A percentile compares a stretch with the other conserved stretches of the same genome.
phyloP scores from a whole-genome alignment of 768 basidiomycete genomes.

The Boletellus sp. region DNA sequence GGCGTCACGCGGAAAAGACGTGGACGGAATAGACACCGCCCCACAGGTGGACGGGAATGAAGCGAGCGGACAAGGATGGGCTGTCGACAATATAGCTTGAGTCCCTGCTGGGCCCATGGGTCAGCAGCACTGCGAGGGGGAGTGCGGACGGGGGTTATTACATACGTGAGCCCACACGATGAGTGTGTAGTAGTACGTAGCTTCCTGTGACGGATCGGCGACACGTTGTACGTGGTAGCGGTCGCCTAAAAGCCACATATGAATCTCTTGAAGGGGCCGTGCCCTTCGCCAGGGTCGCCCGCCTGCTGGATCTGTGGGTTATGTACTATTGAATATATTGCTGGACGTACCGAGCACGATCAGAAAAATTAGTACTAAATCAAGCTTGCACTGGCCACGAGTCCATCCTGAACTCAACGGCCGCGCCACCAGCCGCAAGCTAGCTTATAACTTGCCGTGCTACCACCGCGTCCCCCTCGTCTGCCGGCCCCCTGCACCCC shows the following conservation, averaged over 20 bases:
- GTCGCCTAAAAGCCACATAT: constrained; percentile 22
- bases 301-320: constrained; percentile 13
- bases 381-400: background rate
- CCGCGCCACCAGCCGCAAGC: background rate
- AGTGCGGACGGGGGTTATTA: constrained; percentile 11
- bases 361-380: constrained; percentile 7
- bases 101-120: constrained; percentile 7
- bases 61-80: constrained; percentile 1
- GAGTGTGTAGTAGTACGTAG: constrained; percentile 24
- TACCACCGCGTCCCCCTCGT: background rate
- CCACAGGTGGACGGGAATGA: constrained; percentile 21
- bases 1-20: constrained; percentile 6
- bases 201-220: constrained; percentile 25
- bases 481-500: background rate
- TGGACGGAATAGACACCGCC: constrained; percentile 2
- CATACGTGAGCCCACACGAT: constrained; percentile 15
- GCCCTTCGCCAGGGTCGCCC: constrained; percentile 3
- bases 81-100: constrained; percentile 3
- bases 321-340: too few relatives aligned
- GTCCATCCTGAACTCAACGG: too few relatives aligned
- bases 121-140: constrained; percentile 1
- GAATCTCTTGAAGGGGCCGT: constrained; percentile 11
- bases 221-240: constrained; percentile 11
- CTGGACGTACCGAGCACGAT: background rate
- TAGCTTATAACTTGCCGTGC: background rate